phyloP scores from a whole-genome alignment of 805 yeast species.

The Saturnispora sanitii region DNA sequence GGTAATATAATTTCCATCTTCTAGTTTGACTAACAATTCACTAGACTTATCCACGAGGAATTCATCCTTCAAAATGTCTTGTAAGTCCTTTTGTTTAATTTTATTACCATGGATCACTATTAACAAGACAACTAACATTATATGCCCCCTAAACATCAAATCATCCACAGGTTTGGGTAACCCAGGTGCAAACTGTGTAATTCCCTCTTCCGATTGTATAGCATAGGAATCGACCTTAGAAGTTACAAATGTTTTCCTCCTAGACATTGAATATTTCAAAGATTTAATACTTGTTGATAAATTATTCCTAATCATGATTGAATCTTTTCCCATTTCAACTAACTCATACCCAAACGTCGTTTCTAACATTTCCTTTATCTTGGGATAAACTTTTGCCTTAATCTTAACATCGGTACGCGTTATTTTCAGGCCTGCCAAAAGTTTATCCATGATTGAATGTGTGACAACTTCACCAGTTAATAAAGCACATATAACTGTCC shows the following conservation, averaged over 20 bases:
- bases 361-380: not conserved
- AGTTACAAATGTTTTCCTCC: slow-evolving; percentile 11
- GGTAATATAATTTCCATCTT: not conserved
- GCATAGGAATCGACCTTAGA: slow-evolving; percentile 1
- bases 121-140: slow-evolving; percentile 19
- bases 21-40: not conserved
- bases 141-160: slow-evolving; percentile 20
- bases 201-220: not conserved
- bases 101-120: slow-evolving; percentile 23
- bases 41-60: slow-evolving; percentile 15
- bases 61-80: slow-evolving; percentile 16
- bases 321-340: slow-evolving; percentile 16
- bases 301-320: slow-evolving; percentile 18
- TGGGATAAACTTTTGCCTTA: slow-evolving; percentile 19
- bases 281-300: slow-evolving; percentile 18
- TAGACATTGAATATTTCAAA: slow-evolving; percentile 15
- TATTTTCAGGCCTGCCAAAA: slow-evolving; percentile 20
- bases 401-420: slow-evolving; percentile 21
- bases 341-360: slow-evolving; percentile 21
- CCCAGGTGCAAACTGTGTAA: slow-evolving; percentile 11
- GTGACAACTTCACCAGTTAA: not conserved
- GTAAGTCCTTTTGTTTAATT: slow-evolving; percentile 22
- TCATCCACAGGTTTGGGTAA: slow-evolving; percentile 22
- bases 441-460: slow-evolving; percentile 14
- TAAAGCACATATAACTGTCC: not conserved